These are phyloP conservation scores for Rhynchosporium agropyri DNA, from an alignment of 2,329 filamentous ascomycete genomes.

Conservation along the genomic window DNA sequence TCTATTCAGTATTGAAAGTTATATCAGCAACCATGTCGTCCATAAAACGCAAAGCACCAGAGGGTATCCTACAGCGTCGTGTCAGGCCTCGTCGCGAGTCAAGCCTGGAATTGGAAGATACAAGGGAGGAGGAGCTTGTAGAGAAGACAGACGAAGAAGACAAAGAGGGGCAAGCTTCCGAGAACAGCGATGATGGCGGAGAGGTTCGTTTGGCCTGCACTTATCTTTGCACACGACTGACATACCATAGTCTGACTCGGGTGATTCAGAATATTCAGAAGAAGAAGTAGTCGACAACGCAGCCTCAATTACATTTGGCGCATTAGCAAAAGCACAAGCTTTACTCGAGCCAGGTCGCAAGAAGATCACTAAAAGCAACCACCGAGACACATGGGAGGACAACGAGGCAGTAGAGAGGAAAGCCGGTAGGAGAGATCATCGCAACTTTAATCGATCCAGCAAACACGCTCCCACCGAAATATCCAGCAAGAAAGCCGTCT, in stretches of 20 bases:
- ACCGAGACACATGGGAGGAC: slow-evolving; percentile 41
- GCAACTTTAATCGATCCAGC: slow-evolving; percentile 58
- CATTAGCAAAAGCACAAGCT: slow-evolving; percentile 84
- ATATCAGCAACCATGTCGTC: slow-evolving; percentile 34
- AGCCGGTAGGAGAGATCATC: slow-evolving; percentile 44
- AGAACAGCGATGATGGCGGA: slow-evolving; percentile 38
- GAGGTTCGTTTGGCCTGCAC: slow-evolving; percentile 19
- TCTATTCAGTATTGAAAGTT: neutral
- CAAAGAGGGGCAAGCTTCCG: slow-evolving; percentile 36
- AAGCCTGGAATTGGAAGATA: slow-evolving; percentile 34
- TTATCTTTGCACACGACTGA: slow-evolving; percentile 1
- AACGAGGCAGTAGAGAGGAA: slow-evolving; percentile 49
- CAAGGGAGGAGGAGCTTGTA: slow-evolving; percentile 40
- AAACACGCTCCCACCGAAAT: slow-evolving; percentile 90
- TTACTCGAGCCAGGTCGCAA: slow-evolving; percentile 51
- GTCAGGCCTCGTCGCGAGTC: slow-evolving; percentile 39
- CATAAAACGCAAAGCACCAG: slow-evolving; percentile 39
- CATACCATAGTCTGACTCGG: slow-evolving; percentile 23
- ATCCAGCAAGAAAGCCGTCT: slow-evolving; percentile 81
- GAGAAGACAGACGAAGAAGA: slow-evolving; percentile 37
- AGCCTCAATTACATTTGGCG: slow-evolving; percentile 78
- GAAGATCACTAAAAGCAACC: slow-evolving; percentile 44
- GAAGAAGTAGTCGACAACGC: slow-evolving; percentile 40
- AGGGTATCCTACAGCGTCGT: slow-evolving; percentile 36
- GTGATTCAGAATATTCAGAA: slow-evolving; percentile 32